Conservation (phyloP, 1,284 basidiomycete species). For the Ganoderma lingzhi region DNA sequence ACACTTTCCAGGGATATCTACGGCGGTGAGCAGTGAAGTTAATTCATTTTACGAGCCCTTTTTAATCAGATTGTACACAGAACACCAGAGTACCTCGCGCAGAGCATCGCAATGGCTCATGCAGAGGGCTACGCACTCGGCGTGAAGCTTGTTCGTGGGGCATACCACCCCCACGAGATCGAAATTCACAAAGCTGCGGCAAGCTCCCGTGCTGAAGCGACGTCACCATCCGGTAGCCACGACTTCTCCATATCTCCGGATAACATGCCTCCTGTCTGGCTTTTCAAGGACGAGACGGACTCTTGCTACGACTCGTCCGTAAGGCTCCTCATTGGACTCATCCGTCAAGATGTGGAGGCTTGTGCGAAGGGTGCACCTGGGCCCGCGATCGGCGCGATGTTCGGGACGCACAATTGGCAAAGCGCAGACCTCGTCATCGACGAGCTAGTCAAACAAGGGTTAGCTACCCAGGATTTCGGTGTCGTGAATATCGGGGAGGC, state of each 20-base stretch:
- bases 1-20: slow-evolving; percentile 89
- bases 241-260: slow-evolving; percentile 63
- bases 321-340: slow-evolving; percentile 62
- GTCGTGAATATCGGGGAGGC: slow-evolving; percentile 53
- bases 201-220: slow-evolving; percentile 36
- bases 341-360: slow-evolving; percentile 54
- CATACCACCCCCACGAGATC: slow-evolving; percentile 87
- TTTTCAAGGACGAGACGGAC: slow-evolving; percentile 80
- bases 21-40: slow-evolving; percentile 54
- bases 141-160: slow-evolving; percentile 94
- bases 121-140: slow-evolving; percentile 82
- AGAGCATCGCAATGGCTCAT: slow-evolving; percentile 74
- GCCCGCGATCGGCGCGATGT: slow-evolving; percentile 74
- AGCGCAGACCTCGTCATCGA: slow-evolving; percentile 72
- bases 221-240: slow-evolving; percentile 38
- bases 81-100: slow-evolving; percentile 74
- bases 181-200: slow-evolving; percentile 52
- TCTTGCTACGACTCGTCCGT: slow-evolving; percentile 79
- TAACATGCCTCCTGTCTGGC: slow-evolving; percentile 71
- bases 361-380: slow-evolving; percentile 22
- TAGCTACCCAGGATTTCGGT: slow-evolving; percentile 52
- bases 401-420: slow-evolving; percentile 88
- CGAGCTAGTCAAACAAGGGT: slow-evolving; percentile 63
- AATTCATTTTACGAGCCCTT: neutral
- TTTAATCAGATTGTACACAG: slow-evolving; percentile 45